These are phyloP conservation scores for Rutstroemia sp. DNA, from an alignment of 2,329 filamentous ascomycete species.

Conservation along the genomic window DNA sequence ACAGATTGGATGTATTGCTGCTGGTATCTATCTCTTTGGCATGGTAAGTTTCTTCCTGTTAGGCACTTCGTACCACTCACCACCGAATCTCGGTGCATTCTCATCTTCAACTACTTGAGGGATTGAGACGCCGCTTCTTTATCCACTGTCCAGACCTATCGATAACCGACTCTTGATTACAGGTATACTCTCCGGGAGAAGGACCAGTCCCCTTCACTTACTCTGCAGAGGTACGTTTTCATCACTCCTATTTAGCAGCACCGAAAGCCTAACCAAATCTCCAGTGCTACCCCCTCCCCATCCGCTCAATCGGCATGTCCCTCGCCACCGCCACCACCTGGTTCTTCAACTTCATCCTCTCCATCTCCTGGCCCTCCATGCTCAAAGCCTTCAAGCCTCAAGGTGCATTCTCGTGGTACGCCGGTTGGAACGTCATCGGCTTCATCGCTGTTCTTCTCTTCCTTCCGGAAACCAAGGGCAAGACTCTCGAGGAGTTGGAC, in stretches of 20 bases:
- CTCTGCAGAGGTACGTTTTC: slow-evolving; percentile 33
- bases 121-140: too few species aligned
- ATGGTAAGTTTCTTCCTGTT: not conserved
- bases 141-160: slow-evolving; percentile 43
- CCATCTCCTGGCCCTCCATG: slow-evolving; percentile 38
- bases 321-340: slow-evolving; percentile 55
- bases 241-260: not conserved
- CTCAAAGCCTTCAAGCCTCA: slow-evolving; percentile 15
- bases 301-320: slow-evolving; percentile 57
- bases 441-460: slow-evolving; percentile 48
- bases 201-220: slow-evolving; percentile 55
- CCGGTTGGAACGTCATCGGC: slow-evolving; percentile 46
- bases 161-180: not conserved
- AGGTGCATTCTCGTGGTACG: slow-evolving; percentile 47
- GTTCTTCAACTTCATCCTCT: slow-evolving; percentile 53
- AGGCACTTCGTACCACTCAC: too few species aligned
- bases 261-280: not conserved
- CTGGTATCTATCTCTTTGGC: slow-evolving; percentile 58
- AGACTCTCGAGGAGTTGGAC: slow-evolving; percentile 28
- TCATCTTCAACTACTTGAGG: too few species aligned
- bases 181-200: slow-evolving; percentile 42
- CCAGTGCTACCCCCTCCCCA: slow-evolving; percentile 36
- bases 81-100: too few species aligned
- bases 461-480: slow-evolving; percentile 51
- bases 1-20: slow-evolving; percentile 49